Evolutionary conservation across 768 basidiomycete genomes (phyloP).

Genomic region (Lentinula aciculospora): DNA sequence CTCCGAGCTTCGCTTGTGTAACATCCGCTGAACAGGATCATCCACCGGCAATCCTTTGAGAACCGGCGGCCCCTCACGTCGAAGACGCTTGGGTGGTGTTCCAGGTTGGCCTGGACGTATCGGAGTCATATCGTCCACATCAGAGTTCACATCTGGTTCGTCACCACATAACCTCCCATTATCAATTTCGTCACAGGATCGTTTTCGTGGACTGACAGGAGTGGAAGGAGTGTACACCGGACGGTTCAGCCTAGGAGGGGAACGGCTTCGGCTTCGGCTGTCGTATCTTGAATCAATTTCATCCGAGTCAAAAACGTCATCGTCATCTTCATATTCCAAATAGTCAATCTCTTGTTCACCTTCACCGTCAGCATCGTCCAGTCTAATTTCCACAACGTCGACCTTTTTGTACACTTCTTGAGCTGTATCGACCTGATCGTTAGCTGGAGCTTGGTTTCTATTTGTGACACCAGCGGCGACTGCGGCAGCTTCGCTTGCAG

Average conservation of each 20-base stretch:
- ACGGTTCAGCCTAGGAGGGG: not conserved
- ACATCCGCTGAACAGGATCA: not conserved
- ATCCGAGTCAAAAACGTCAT: constrained; percentile 3
- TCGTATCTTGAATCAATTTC: not conserved
- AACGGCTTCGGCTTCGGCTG: not conserved
- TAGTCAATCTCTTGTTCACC: constrained; percentile 2
- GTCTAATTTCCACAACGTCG: not conserved
- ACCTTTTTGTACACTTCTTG: not conserved
- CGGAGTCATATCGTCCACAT: not conserved
- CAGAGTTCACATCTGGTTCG: not conserved
- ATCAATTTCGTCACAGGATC: constrained; percentile 8
- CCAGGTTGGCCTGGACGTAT: not conserved
- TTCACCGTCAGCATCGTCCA: not conserved
- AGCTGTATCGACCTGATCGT: not conserved
- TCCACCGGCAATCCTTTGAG: not conserved
- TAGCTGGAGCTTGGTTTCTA: not conserved
- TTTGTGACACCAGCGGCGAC: constrained; percentile 6
- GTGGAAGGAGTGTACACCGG: not conserved
- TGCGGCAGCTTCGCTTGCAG: constrained; percentile 37
- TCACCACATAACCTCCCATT: not conserved
- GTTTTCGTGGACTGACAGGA: constrained; percentile 4
- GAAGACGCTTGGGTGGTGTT: constrained; percentile 5
- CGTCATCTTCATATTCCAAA: constrained; percentile 5
- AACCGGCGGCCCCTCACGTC: not conserved
- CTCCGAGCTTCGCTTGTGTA: constrained; percentile 6